Conservation (phyloP, 441 rosid genomes). For the Erysimum pusillum region DNA sequence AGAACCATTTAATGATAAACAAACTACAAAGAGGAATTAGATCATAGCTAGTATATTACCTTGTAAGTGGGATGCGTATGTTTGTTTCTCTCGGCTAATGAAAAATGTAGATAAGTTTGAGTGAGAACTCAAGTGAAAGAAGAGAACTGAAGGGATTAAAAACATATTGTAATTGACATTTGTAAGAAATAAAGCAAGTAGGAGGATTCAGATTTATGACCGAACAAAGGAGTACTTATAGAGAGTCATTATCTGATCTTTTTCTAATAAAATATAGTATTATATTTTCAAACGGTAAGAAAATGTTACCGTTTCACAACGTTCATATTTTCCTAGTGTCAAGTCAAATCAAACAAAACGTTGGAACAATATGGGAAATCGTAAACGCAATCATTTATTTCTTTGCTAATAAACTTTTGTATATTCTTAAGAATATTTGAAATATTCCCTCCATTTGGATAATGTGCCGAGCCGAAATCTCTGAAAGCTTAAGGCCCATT, state of each 20-base stretch:
- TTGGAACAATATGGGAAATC: background rate
- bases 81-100: background rate
- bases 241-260: background rate
- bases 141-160: background rate
- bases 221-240: background rate
- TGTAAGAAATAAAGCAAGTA: background rate
- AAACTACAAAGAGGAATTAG: background rate
- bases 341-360: background rate
- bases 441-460: no score
- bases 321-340: background rate
- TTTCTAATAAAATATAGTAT: background rate
- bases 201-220: background rate
- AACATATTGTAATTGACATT: background rate
- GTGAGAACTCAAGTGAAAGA: background rate
- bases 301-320: background rate
- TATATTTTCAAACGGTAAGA: background rate
- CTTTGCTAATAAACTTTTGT: background rate
- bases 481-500: no score
- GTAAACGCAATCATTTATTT: background rate
- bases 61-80: background rate
- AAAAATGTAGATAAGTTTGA: background rate
- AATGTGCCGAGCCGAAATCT: no score
- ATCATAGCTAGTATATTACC: background rate
- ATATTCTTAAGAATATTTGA: background rate
- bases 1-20: background rate